Percentiles rank a stretch among this genome's conserved stretches.
phyloP scores from a whole-genome alignment of 176 grass and related monocot genomes.

The Thalia dealbata region DNA sequence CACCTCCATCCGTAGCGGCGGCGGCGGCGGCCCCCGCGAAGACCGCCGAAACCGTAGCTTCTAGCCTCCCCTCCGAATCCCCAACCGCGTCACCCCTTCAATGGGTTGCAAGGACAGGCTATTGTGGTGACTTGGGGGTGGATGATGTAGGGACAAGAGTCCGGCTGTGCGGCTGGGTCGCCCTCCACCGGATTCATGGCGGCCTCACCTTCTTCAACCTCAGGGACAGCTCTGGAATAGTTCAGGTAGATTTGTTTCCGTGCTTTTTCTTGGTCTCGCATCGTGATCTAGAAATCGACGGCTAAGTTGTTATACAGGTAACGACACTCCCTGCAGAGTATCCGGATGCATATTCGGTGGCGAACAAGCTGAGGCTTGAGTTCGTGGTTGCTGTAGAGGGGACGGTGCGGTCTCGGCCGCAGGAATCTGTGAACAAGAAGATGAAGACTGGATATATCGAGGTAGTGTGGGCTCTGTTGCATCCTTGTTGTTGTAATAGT shows the following conservation, averaged over 20 bases:
- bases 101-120: constrained; percentile 50
- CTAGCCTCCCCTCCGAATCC: constrained; percentile 24
- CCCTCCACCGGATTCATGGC: constrained; percentile 61
- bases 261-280: background rate
- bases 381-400: constrained; percentile 82
- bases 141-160: constrained; percentile 60
- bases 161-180: constrained; percentile 87
- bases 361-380: constrained; percentile 77
- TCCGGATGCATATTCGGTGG: constrained; percentile 51
- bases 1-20: background rate
- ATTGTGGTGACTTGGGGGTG: constrained; percentile 53
- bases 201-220: constrained; percentile 85
- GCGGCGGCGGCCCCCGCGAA: background rate
- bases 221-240: constrained; percentile 59
- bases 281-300: background rate
- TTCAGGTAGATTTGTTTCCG: constrained; percentile 36
- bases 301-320: constrained; percentile 30
- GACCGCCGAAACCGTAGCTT: constrained; percentile 32
- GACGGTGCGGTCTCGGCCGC: constrained; percentile 39
- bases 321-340: constrained; percentile 61
- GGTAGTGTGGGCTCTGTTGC: constrained; percentile 24
- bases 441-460: constrained; percentile 93
- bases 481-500: background rate
- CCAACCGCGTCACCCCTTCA: constrained; percentile 29
- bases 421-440: constrained; percentile 66